phyloP scores from a whole-genome alignment of 805 yeast species.

The Pichia sporocuriosa region DNA sequence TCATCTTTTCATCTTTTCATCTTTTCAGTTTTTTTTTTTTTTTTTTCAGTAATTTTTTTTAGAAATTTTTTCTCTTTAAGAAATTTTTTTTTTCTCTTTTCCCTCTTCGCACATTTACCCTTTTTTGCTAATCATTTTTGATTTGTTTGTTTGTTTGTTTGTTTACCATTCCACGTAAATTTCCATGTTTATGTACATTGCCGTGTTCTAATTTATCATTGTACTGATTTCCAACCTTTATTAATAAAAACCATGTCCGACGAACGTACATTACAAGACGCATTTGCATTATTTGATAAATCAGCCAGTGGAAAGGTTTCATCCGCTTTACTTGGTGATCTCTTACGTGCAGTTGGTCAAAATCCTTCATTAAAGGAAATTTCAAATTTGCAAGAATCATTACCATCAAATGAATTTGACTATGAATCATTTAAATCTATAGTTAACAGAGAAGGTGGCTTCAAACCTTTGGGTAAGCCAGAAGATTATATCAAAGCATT shows the following conservation, averaged over 20 bases:
- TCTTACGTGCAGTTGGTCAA: conserved; percentile 95
- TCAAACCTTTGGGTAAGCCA: conserved; percentile 81
- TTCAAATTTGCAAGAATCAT: conserved; percentile 42
- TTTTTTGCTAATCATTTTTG: too few relatives aligned
- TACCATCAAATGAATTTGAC: conserved; percentile 41
- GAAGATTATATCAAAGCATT: conserved; percentile 92
- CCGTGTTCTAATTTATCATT: too few relatives aligned
- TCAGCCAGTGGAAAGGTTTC: conserved; percentile 92
- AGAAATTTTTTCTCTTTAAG: too few relatives aligned
- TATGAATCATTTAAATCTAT: conserved; percentile 71
- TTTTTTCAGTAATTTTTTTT: too few relatives aligned
- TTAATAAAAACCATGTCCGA: conserved; percentile 6
- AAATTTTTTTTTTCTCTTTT: too few relatives aligned
- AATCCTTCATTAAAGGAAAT: conserved; percentile 94
- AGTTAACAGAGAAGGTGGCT: conserved; percentile 81
- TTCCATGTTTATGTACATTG: too few relatives aligned
- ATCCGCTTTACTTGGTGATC: conserved; percentile 78
- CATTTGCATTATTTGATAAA: conserved; percentile 93
- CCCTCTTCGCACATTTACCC: too few relatives aligned
- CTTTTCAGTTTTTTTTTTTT: too few relatives aligned
- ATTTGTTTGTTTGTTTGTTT: too few relatives aligned
- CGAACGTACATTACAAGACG: conserved; percentile 65
- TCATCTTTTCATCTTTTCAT: too few relatives aligned
- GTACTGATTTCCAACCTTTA: too few relatives aligned
- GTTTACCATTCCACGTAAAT: too few relatives aligned